A percentile compares a stretch with the other conserved stretches of the same genome.
phyloP scores from a whole-genome alignment of 2,329 filamentous ascomycete genomes.

The Anthostomella pinea region DNA sequence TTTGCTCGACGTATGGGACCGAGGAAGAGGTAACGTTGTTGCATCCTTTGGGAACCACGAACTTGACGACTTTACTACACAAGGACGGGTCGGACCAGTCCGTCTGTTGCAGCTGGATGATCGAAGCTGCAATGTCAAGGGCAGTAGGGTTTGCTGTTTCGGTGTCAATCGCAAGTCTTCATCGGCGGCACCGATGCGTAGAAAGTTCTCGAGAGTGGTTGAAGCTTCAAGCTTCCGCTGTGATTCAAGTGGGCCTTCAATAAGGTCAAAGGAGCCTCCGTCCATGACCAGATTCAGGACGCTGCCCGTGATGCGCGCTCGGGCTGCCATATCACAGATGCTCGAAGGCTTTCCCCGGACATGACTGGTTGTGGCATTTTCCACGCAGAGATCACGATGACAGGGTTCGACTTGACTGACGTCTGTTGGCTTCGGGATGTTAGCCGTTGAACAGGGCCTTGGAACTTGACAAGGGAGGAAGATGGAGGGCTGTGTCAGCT shows the following conservation, averaged over 20 bases:
- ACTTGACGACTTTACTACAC: conserved; percentile 4
- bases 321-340: conserved; percentile 3
- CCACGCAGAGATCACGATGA: background rate
- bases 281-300: background rate
- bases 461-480: too few species aligned
- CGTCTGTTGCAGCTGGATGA: conserved; percentile 6
- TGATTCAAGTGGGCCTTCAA: background rate
- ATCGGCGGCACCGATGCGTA: too few species aligned
- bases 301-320: background rate
- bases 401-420: background rate
- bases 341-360: background rate
- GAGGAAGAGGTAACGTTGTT: background rate
- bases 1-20: conserved; percentile 8
- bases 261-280: background rate
- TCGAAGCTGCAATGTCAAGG: conserved; percentile 9
- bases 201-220: background rate
- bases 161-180: conserved; percentile 1
- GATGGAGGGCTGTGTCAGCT: background rate
- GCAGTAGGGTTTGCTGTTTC: conserved; percentile 1
- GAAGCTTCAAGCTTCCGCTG: background rate
- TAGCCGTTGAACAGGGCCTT: too few species aligned
- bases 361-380: background rate
- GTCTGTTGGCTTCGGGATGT: background rate
- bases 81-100: conserved; percentile 6
- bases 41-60: background rate